Conservation (phyloP, 192 early-diverging fungal genomes). For the Coemansia sp. region DNA sequence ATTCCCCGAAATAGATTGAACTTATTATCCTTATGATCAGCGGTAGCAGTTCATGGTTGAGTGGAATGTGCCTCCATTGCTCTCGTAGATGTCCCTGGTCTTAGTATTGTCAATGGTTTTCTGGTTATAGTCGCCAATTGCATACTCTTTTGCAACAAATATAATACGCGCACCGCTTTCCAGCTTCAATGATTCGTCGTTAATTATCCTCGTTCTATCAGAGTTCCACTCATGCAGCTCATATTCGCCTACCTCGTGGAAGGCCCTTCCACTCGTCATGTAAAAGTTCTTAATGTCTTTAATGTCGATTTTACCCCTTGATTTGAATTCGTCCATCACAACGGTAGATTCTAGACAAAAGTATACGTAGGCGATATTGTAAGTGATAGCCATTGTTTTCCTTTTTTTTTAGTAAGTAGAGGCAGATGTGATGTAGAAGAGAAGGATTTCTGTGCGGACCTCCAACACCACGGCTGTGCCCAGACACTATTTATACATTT, state of each 20-base stretch:
- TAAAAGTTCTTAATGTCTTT: background rate
- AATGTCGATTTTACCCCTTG: background rate
- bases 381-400: background rate
- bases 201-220: background rate
- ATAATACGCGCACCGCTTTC: background rate
- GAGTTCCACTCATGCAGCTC: background rate
- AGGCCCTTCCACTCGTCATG: background rate
- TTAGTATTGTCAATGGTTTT: background rate
- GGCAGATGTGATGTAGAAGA: background rate
- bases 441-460: background rate
- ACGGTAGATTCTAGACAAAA: background rate
- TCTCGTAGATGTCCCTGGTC: background rate
- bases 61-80: background rate
- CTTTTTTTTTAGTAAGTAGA: background rate
- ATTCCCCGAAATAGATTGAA: too few species aligned
- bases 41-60: background rate
- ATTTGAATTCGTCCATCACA: background rate
- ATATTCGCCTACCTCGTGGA: background rate
- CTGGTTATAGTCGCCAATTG: background rate
- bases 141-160: background rate
- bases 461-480: background rate
- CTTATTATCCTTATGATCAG: background rate
- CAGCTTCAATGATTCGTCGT: background rate
- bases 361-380: background rate
- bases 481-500: background rate